These are phyloP conservation scores for Candida hungchunana DNA, from an alignment of 805 yeast species.

Conservation along the genomic window DNA sequence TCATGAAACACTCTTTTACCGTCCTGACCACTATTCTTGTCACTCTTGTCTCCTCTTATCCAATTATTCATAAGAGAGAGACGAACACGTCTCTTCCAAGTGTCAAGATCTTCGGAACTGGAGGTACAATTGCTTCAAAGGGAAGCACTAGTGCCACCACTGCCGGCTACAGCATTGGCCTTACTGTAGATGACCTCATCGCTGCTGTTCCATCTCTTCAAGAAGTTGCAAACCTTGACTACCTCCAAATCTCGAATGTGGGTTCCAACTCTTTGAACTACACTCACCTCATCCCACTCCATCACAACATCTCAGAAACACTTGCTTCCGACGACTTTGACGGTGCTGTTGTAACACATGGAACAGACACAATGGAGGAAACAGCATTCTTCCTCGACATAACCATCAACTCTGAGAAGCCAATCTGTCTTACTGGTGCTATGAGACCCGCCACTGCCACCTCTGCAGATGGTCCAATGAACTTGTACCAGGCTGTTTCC, in stretches of 20 bases:
- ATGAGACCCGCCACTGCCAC: slow-evolving; percentile 72
- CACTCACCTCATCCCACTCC: slow-evolving; percentile 40
- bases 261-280: slow-evolving; percentile 57
- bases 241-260: slow-evolving; percentile 38
- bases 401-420: slow-evolving; percentile 33
- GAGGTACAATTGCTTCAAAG: slow-evolving; percentile 57
- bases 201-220: slow-evolving; percentile 54
- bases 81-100: slow-evolving; percentile 19
- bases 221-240: slow-evolving; percentile 46
- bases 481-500: slow-evolving; percentile 61
- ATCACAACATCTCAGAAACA: slow-evolving; percentile 42
- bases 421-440: slow-evolving; percentile 45
- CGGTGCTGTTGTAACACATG: slow-evolving; percentile 65
- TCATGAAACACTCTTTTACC: no score
- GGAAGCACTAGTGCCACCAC: slow-evolving; percentile 44
- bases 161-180: slow-evolving; percentile 50
- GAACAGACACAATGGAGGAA: slow-evolving; percentile 68
- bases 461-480: slow-evolving; percentile 72
- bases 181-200: slow-evolving; percentile 48
- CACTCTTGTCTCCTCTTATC: no score
- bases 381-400: slow-evolving; percentile 61
- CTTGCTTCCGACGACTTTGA: slow-evolving; percentile 38
- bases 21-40: no score
- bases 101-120: slow-evolving; percentile 51
- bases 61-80: slow-evolving; percentile 2